Evolutionary conservation across 2,329 filamentous ascomycete genomes (phyloP), one percentile per base, ranked within the genome.

Genomic region (Trichoderma brevicompactum): DNA sequence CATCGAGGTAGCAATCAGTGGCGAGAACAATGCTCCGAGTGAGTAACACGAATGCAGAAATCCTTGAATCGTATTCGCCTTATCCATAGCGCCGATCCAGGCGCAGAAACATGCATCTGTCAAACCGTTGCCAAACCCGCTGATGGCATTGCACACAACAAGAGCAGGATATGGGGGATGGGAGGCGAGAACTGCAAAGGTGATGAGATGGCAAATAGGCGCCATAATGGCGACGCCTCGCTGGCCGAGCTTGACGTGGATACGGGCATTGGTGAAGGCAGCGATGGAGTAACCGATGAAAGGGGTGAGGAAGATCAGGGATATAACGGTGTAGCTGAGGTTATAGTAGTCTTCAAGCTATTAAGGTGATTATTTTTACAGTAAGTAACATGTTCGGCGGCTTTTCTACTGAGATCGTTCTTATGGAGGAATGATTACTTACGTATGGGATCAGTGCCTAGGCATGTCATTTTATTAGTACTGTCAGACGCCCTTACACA

Each of bases 91-190:
- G 0, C 89, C 89, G 7, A 82, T 74, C 80, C 81, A 83, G 0
- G 81, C 79, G 66, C 79, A 81, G 71, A 81, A 84, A 13, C 77
- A 81, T 0, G 79, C 81, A 64, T 84, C 88, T 0, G 82, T 81
- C 0, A 91, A 73, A 0, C 89, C 89, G 69, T 89, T 91, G 0
- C 88, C 89, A 48, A 91, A 87, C 0, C 89, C 89, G 7, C 86
- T 85, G 12, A 91, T 74, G 49, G 85, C 83, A 71, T 88, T 89
- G 50, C 85, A 81, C 3, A 89, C 75, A 2, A 90, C 84, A 0
- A 91, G 78, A 0, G 86, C 86, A 0, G 87, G 86, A 67, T 86
- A 91, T 0, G 87, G 87, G 0, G 88, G 89, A 69, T 90, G 89
- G 0, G 85, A 73, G 2, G 83, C 80, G 17, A 89, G 80, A 38